Conservation (phyloP, 352 stramenopile genomes). For the Pseudoperonospora humuli region DNA sequence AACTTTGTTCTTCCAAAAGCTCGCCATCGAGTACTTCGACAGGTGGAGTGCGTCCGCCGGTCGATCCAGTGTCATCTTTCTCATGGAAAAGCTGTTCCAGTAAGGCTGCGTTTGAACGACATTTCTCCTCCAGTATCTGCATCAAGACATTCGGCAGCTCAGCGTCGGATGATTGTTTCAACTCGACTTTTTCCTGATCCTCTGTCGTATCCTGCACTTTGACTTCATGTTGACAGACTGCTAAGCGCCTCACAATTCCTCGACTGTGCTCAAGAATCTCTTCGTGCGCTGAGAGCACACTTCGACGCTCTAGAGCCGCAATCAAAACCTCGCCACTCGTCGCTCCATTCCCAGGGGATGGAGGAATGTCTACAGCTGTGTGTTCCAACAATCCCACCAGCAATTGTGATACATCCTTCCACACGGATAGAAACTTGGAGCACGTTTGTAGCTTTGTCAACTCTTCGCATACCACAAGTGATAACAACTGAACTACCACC, state of each 20-base stretch:
- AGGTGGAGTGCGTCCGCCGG: slow-evolving; percentile 14
- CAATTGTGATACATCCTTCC: slow-evolving; percentile 46
- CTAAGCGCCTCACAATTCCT: slow-evolving; percentile 47
- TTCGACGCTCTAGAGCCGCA: slow-evolving; percentile 54
- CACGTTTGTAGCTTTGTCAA: slow-evolving; percentile 38
- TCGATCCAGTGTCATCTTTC: slow-evolving; percentile 34
- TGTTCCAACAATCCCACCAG: slow-evolving; percentile 47
- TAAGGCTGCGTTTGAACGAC: slow-evolving; percentile 30
- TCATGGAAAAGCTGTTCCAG: slow-evolving; percentile 49
- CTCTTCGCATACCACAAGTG: slow-evolving; percentile 53
- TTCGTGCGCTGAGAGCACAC: slow-evolving; percentile 53
- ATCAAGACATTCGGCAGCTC: slow-evolving; percentile 28
- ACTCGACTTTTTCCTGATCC: slow-evolving; percentile 2
- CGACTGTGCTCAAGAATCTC: slow-evolving; percentile 68
- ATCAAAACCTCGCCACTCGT: slow-evolving; percentile 31
- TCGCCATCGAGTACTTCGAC: slow-evolving; percentile 17
- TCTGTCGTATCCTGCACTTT: slow-evolving; percentile 7
- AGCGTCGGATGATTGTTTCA: neutral
- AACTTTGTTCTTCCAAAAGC: slow-evolving; percentile 14
- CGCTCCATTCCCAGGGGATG: slow-evolving; percentile 12
- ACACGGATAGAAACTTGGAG: slow-evolving; percentile 37
- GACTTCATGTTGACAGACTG: slow-evolving; percentile 23
- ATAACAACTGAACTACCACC: slow-evolving; percentile 52
- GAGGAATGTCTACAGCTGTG: slow-evolving; percentile 30
- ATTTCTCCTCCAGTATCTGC: slow-evolving; percentile 52